phyloP scores from a whole-genome alignment of 1,139 yeast genomes.

The Kodamaea derodonti region DNA sequence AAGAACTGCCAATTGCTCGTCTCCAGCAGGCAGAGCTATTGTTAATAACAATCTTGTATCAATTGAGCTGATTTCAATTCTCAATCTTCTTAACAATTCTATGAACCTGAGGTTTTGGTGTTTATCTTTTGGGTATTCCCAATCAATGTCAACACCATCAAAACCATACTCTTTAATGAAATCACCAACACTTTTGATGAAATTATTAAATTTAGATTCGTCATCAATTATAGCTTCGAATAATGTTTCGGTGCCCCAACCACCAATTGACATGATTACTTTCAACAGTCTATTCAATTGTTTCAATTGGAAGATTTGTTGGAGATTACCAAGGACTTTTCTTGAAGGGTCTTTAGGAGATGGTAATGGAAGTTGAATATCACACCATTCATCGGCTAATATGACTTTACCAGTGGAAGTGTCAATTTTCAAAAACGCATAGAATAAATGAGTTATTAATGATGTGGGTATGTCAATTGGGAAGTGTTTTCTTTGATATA shows the following conservation, averaged over 20 bases:
- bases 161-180: slow-evolving; percentile 56
- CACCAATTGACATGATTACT: slow-evolving; percentile 77
- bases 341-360: slow-evolving; percentile 16
- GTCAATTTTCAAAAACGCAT: slow-evolving; percentile 69
- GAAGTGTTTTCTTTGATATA: slow-evolving; percentile 57
- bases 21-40: slow-evolving; percentile 74
- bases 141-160: slow-evolving; percentile 91
- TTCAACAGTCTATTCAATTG: slow-evolving; percentile 46
- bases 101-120: slow-evolving; percentile 47
- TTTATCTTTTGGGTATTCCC: slow-evolving; percentile 75
- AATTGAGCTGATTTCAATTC: slow-evolving; percentile 34
- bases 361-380: slow-evolving; percentile 43
- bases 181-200: slow-evolving; percentile 48
- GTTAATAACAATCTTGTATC: slow-evolving; percentile 41
- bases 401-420: slow-evolving; percentile 48
- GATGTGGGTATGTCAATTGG: slow-evolving; percentile 64
- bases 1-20: slow-evolving; percentile 39
- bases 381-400: slow-evolving; percentile 68
- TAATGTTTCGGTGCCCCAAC: slow-evolving; percentile 65
- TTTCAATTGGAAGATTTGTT: slow-evolving; percentile 54
- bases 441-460: slow-evolving; percentile 63
- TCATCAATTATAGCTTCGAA: slow-evolving; percentile 48
- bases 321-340: slow-evolving; percentile 47
- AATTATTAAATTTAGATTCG: slow-evolving; percentile 33
- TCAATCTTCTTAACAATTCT: slow-evolving; percentile 39